Conservation (phyloP, 164 flowering plant genomes). For the Chloranthus sessilifolius region DNA sequence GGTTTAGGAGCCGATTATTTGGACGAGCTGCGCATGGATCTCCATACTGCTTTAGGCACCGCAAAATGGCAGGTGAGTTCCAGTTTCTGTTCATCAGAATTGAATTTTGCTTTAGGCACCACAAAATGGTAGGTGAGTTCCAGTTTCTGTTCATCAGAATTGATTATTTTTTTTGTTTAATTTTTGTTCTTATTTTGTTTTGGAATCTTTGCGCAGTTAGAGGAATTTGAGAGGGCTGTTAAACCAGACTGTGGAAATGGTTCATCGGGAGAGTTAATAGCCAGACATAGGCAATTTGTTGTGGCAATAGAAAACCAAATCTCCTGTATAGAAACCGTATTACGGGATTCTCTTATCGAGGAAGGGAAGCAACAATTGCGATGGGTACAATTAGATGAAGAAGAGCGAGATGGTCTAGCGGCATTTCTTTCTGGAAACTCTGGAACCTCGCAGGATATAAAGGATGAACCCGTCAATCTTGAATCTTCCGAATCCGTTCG, state of each 20-base stretch:
- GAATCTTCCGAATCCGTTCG: slow-evolving; percentile 2
- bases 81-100: background rate
- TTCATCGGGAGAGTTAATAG: slow-evolving; percentile 33
- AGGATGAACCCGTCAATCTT: slow-evolving; percentile 15
- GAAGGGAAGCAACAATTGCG: slow-evolving; percentile 57
- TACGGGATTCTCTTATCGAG: slow-evolving; percentile 40
- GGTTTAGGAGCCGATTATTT: slow-evolving; percentile 28
- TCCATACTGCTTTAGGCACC: slow-evolving; percentile 77
- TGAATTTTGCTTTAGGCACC: slow-evolving; percentile 1
- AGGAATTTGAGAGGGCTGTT: slow-evolving; percentile 88
- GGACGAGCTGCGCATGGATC: slow-evolving; percentile 56
- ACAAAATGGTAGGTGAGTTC: too few species aligned
- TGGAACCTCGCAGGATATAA: slow-evolving; percentile 18
- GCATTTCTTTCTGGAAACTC: slow-evolving; percentile 66
- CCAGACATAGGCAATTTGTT: slow-evolving; percentile 67
- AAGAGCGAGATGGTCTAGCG: slow-evolving; percentile 77
- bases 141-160: background rate
- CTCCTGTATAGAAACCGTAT: slow-evolving; percentile 45
- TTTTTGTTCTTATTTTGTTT: background rate
- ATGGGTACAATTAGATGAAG: slow-evolving; percentile 77
- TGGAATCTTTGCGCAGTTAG: slow-evolving; percentile 38
- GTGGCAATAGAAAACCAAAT: slow-evolving; percentile 68
- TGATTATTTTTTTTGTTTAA: background rate
- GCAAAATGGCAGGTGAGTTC: slow-evolving; percentile 89
- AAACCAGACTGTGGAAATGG: slow-evolving; percentile 47